phyloP scores from a whole-genome alignment of 345 rosid genomes.

The Psidium guajava region DNA sequence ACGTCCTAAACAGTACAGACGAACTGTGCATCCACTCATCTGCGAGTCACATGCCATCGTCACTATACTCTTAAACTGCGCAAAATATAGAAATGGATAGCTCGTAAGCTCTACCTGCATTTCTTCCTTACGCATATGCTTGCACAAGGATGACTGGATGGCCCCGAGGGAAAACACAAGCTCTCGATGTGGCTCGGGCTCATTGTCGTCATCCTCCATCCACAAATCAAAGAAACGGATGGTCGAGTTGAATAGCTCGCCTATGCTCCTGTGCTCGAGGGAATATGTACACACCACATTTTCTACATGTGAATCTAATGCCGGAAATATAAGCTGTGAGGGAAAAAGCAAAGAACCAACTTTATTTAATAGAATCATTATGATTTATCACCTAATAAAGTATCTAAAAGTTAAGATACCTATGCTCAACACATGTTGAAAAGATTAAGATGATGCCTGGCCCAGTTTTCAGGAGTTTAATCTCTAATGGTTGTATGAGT shows the following conservation, averaged over 20 bases:
- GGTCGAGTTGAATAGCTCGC: slow-evolving; percentile 31
- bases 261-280: slow-evolving; percentile 58
- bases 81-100: not conserved
- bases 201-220: slow-evolving; percentile 16
- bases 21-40: not conserved
- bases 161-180: slow-evolving; percentile 32
- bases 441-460: not conserved
- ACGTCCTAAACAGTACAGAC: not conserved
- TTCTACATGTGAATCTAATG: slow-evolving; percentile 38
- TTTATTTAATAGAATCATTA: not conserved
- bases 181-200: slow-evolving; percentile 28
- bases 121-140: slow-evolving; percentile 80
- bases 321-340: slow-evolving; percentile 59
- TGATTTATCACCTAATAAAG: not conserved
- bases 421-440: not conserved
- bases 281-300: slow-evolving; percentile 51
- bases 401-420: not conserved
- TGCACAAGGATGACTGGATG: slow-evolving; percentile 41
- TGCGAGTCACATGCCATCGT: not conserved
- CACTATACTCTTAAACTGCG: not conserved
- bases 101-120: slow-evolving; percentile 31
- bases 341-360: not conserved
- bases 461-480: not conserved
- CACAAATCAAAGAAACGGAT: slow-evolving; percentile 24
- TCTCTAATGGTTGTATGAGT: not conserved